phyloP scores from a whole-genome alignment of 495 filamentous ascomycete species.

The Staphylotrichum tortipilum region DNA sequence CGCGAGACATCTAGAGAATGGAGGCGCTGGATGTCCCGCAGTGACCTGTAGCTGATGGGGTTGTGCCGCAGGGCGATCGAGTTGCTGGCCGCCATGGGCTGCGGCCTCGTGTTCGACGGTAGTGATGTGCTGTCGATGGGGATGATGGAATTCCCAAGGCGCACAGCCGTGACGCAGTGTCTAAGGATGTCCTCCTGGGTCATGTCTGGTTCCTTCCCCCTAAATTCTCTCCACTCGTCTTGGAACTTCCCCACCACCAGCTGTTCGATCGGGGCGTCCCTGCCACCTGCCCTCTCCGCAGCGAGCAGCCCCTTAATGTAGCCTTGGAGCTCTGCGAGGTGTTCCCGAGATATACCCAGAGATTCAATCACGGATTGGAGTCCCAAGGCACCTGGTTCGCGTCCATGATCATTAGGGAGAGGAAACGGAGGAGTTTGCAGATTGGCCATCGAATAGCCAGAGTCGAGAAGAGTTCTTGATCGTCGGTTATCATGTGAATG shows the following conservation, averaged over 20 bases:
- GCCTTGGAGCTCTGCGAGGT: constrained; percentile 12
- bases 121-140: too few species aligned
- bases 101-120: too few species aligned
- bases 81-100: too few species aligned
- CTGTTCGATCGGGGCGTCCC: not conserved
- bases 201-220: not conserved
- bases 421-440: too few species aligned
- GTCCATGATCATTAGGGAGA: too few species aligned
- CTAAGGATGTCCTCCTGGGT: not conserved
- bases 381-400: not conserved
- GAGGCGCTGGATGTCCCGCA: too few species aligned
- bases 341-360: constrained; percentile 8
- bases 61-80: too few species aligned
- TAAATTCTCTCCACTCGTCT: not conserved
- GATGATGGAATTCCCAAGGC: not conserved
- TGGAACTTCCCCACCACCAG: not conserved
- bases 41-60: too few species aligned
- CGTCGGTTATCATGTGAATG: too few species aligned
- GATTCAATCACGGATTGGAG: not conserved
- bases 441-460: too few species aligned
- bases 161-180: constrained; percentile 3
- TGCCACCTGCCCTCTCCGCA: not conserved
- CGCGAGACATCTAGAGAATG: too few species aligned
- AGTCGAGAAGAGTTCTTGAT: too few species aligned
- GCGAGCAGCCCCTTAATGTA: constrained; percentile 16